phyloP scores from a whole-genome alignment of 139 green algal species.

The Pycnococcus provasolii region DNA sequence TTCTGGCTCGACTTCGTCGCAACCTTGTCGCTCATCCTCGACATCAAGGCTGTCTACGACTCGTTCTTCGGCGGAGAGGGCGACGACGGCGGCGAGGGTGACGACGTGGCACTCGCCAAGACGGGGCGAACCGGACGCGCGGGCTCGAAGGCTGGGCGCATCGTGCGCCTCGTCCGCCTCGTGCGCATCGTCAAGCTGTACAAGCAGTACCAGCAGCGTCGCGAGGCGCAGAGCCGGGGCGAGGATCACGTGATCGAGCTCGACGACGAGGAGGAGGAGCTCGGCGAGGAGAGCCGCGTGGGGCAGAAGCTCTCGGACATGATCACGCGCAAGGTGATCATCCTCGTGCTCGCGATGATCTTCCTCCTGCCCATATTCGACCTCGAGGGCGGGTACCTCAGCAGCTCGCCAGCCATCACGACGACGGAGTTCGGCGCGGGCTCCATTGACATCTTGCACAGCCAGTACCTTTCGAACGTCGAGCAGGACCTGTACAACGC shows the following conservation, averaged over 20 bases:
- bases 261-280: constrained; percentile 13
- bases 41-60: constrained; percentile 50
- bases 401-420: not conserved
- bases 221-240: not conserved
- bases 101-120: constrained; percentile 16
- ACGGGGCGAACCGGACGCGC: constrained; percentile 26
- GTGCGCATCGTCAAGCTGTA: constrained; percentile 46
- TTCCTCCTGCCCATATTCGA: constrained; percentile 75
- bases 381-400: constrained; percentile 8
- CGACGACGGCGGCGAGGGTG: constrained; percentile 8
- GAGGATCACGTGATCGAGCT: constrained; percentile 9
- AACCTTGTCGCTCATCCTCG: constrained; percentile 53
- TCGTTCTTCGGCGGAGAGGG: not conserved
- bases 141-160: constrained; percentile 29
- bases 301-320: constrained; percentile 81
- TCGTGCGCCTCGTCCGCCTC: constrained; percentile 58
- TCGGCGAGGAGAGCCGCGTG: constrained; percentile 48
- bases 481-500: no score
- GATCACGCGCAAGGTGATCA: constrained; percentile 68
- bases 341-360: constrained; percentile 71
- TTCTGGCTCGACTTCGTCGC: constrained; percentile 78
- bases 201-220: constrained; percentile 34
- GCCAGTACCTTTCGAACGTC: no score
- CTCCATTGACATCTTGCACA: no score
- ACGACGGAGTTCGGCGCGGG: no score